Percentiles rank a stretch among this genome's conserved stretches.
Conservation (phyloP, 352 stramenopile genomes). For the Phytophthora cactorum region DNA sequence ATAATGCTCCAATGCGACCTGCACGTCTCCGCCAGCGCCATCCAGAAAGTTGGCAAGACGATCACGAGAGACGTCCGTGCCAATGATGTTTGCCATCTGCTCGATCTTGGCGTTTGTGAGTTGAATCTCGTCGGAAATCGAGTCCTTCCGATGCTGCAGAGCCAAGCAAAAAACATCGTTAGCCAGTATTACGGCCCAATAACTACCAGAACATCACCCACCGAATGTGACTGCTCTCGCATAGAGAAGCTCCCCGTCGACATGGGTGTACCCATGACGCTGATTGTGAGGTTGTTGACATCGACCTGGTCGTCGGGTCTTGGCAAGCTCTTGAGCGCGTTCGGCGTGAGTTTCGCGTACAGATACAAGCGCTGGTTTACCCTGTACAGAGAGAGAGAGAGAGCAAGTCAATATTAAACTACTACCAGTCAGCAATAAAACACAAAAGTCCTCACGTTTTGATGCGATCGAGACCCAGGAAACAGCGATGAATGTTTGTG, state of each 20-base stretch:
- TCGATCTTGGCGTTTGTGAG: conserved; percentile 79
- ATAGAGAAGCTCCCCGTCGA: conserved; percentile 22
- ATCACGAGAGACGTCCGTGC: conserved; percentile 73
- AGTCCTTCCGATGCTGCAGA: conserved; percentile 45
- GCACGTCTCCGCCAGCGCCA: conserved; percentile 79
- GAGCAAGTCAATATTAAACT: conserved; percentile 9
- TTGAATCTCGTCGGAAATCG: conserved; percentile 74
- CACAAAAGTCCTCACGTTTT: conserved; percentile 54
- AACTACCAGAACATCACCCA: conserved; percentile 11
- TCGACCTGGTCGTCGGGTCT: conserved; percentile 65
- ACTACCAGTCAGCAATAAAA: neutral
- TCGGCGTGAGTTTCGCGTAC: conserved; percentile 82
- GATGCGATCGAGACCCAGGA: conserved; percentile 82
- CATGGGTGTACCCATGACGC: conserved; percentile 60
- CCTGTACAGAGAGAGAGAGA: conserved; percentile 32
- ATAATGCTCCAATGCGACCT: conserved; percentile 89
- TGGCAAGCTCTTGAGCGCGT: conserved; percentile 71
- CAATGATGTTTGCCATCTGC: conserved; percentile 87
- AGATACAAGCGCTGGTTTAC: conserved; percentile 75
- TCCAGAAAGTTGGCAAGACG: conserved; percentile 78
- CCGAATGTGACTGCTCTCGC: conserved; percentile 37
- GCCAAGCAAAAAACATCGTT: conserved; percentile 10
- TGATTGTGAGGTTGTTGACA: conserved; percentile 68
- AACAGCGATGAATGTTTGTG: conserved; percentile 82
- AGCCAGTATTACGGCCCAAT: neutral